Conservation (phyloP, 2,329 filamentous ascomycete species). For the Verticillium longisporum region DNA sequence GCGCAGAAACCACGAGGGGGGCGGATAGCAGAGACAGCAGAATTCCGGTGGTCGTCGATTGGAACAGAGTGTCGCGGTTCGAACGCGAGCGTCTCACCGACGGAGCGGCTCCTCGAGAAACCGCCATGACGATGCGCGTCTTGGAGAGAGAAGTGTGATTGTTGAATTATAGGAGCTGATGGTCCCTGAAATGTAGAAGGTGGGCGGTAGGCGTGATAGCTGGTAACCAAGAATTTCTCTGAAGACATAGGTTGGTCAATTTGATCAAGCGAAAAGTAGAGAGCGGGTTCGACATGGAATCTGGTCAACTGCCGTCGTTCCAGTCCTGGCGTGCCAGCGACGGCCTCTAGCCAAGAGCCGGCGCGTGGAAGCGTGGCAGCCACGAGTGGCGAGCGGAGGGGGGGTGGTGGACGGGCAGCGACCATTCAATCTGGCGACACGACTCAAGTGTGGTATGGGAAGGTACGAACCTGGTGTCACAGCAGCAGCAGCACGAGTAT, state of each 20-base stretch:
- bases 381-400: neutral
- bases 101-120: neutral
- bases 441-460: neutral
- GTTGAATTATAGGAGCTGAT: neutral
- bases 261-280: neutral
- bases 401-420: neutral
- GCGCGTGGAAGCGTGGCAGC: neutral
- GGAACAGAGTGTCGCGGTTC: neutral
- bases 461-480: neutral
- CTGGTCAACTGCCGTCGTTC: neutral
- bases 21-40: conserved; percentile 23
- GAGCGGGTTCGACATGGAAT: neutral
- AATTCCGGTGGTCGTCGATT: conserved; percentile 2
- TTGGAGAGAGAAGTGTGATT: neutral
- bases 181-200: neutral
- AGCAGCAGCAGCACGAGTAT: neutral
- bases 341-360: neutral
- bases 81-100: neutral
- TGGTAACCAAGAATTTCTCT: neutral
- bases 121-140: neutral
- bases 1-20: conserved; percentile 24
- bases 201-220: neutral
- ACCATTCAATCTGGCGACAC: neutral
- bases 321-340: neutral
- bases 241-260: neutral